A percentile compares a stretch with the other conserved stretches of the same genome.
Conservation (phyloP, 2,329 filamentous ascomycete genomes). For the Talaromyces amestolkiae region DNA sequence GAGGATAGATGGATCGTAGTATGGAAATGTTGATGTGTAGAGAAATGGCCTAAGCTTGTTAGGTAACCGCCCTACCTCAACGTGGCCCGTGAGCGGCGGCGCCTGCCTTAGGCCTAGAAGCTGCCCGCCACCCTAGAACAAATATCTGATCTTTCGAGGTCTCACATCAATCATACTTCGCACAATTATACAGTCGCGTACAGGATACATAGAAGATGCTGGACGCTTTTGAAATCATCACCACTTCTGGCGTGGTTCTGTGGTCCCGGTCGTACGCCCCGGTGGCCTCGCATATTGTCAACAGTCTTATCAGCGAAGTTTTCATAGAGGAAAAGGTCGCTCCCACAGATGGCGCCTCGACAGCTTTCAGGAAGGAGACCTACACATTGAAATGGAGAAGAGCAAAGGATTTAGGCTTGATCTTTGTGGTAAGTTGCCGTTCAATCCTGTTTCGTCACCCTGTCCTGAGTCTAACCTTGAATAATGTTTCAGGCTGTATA, state of each 20-base stretch:
- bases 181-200: background rate
- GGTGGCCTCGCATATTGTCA: constrained; percentile 79
- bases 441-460: background rate
- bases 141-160: background rate
- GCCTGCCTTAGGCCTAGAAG: constrained; percentile 3
- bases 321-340: constrained; percentile 91
- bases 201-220: constrained; percentile 59
- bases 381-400: constrained; percentile 94
- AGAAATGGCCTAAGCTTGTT: background rate
- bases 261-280: constrained; percentile 87
- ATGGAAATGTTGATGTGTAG: background rate
- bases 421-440: constrained; percentile 75
- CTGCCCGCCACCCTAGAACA: constrained; percentile 10
- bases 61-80: background rate
- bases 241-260: constrained; percentile 91
- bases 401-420: constrained; percentile 86
- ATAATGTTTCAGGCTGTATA: constrained; percentile 73
- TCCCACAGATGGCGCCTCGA: constrained; percentile 60
- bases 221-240: constrained; percentile 94
- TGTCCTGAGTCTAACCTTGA: constrained; percentile 18
- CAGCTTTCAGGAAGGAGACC: constrained; percentile 83
- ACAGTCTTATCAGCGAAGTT: constrained; percentile 91
- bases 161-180: background rate
- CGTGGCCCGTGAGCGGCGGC: constrained; percentile 4
- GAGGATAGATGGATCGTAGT: background rate